A percentile compares a stretch with the other conserved stretches of the same genome.
Conservation (phyloP, 345 rosid species). For the Mercurialis annua region DNA sequence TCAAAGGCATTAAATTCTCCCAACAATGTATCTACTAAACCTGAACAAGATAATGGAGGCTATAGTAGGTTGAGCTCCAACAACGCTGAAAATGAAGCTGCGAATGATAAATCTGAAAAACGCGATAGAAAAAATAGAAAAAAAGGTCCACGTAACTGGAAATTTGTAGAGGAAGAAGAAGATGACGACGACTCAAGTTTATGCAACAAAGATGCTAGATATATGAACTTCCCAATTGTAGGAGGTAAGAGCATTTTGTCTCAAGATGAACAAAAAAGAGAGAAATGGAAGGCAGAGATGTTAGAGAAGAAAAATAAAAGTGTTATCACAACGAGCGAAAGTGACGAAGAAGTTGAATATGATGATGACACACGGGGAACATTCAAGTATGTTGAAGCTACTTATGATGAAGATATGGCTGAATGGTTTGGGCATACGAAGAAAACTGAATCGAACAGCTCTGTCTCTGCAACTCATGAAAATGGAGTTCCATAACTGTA, state of each 20-base stretch:
- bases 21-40: conserved; percentile 13
- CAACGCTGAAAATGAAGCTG: not conserved
- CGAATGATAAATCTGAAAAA: not conserved
- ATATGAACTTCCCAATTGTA: conserved; percentile 50
- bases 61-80: not conserved
- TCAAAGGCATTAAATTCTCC: conserved; percentile 47
- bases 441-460: conserved; percentile 1
- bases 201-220: conserved; percentile 23
- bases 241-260: conserved; percentile 61
- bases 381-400: conserved; percentile 31
- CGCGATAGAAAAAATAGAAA: conserved; percentile 13
- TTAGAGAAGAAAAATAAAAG: conserved; percentile 17
- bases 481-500: too few relatives aligned
- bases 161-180: conserved; percentile 44
- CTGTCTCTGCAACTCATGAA: not conserved
- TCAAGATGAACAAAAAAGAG: conserved; percentile 33
- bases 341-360: conserved; percentile 17
- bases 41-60: conserved; percentile 11
- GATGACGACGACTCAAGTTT: conserved; percentile 18
- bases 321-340: conserved; percentile 17
- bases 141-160: conserved; percentile 40
- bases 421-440: conserved; percentile 53
- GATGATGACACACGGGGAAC: conserved; percentile 23
- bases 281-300: conserved; percentile 59
- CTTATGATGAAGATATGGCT: conserved; percentile 59